Evolutionary conservation across 108 stramenopile genomes (phyloP).

Genomic region (Cyclostephanos invisitatus): DNA sequence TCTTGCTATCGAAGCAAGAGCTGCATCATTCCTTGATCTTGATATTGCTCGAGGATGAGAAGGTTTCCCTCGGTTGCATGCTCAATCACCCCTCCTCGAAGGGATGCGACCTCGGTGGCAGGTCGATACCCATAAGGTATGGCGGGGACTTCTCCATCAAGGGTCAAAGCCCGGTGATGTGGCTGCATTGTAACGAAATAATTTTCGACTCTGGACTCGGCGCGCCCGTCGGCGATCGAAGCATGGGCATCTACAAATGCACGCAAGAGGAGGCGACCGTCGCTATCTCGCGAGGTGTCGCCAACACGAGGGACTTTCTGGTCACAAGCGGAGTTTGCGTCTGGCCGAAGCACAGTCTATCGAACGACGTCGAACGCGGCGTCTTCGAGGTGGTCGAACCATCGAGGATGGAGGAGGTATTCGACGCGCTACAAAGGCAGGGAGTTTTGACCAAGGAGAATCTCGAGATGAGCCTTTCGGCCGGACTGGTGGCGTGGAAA

Average conservation of each 20-base stretch:
- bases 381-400: slow-evolving; percentile 65
- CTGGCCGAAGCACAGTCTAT: slow-evolving; percentile 62
- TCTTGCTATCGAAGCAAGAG: slow-evolving; percentile 76
- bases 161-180: slow-evolving; percentile 63
- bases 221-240: slow-evolving; percentile 35
- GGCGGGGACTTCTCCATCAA: slow-evolving; percentile 79
- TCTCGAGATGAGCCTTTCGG: slow-evolving; percentile 46
- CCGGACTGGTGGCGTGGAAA: slow-evolving; percentile 62
- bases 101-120: slow-evolving; percentile 52
- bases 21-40: slow-evolving; percentile 77
- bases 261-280: slow-evolving; percentile 58
- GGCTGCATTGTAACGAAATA: slow-evolving; percentile 64
- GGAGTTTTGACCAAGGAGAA: slow-evolving; percentile 54
- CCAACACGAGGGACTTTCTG: slow-evolving; percentile 67
- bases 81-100: slow-evolving; percentile 77
- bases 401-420: slow-evolving; percentile 45
- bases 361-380: slow-evolving; percentile 61
- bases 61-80: slow-evolving; percentile 60
- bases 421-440: slow-evolving; percentile 57
- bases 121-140: slow-evolving; percentile 57
- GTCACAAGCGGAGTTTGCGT: slow-evolving; percentile 65
- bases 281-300: slow-evolving; percentile 61
- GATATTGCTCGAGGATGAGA: slow-evolving; percentile 64
- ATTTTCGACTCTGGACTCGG: slow-evolving; percentile 64
- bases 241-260: slow-evolving; percentile 68